Evolutionary conservation across 352 stramenopile species (phyloP), one percentile per base, ranked within the genome.

Genomic region (Bremia lactucae): DNA sequence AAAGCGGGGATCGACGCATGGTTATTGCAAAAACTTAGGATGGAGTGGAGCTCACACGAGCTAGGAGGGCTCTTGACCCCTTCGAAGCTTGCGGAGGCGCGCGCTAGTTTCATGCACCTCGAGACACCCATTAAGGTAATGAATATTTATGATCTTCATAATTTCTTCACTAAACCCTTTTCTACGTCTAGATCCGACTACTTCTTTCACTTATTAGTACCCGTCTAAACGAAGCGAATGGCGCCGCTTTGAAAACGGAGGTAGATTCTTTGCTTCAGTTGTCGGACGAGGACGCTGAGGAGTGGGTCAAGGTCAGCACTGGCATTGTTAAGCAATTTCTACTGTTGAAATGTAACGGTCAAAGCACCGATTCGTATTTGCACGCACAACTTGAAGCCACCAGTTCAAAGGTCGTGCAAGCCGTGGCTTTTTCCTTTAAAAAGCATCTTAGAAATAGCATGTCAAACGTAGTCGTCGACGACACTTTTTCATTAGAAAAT

Each of bases 291-390:
- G 76, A 88, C 53, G 41, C 42, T 0, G 76, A 88, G 36, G 75
- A 87, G 55, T 88, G 76, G 76, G 76, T 88, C 7, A 73, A 72
- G 15, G 55, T 85, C 25, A 64, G 56, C 23, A 66, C 61, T 0
- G 72, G 71, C 6, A 58, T 84, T 28, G 72, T 86, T n/a, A 72
- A 72, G 46, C 72, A 86, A 59, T 83, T 84, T 21, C 47, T 84
- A 46, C 63, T 76, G 31, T 57, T 82, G 36, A 57, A 66, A 1
- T 46, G 52, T 15, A 52, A 72, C 39, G 63, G 55, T 4, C 49
- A 48, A 9, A 42, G 68, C 11, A 48, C 39, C 13, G 70, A 81
- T 53, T 74, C 72, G 33, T 88, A 82, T 55, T 64, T 84, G n/a
- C 67, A 83, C 35, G 45, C 70, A 23, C 65, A 82, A 25, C 56